These are phyloP conservation scores for Lentinula aciculospora DNA, from an alignment of 768 basidiomycete genomes.

Conservation along the genomic window DNA sequence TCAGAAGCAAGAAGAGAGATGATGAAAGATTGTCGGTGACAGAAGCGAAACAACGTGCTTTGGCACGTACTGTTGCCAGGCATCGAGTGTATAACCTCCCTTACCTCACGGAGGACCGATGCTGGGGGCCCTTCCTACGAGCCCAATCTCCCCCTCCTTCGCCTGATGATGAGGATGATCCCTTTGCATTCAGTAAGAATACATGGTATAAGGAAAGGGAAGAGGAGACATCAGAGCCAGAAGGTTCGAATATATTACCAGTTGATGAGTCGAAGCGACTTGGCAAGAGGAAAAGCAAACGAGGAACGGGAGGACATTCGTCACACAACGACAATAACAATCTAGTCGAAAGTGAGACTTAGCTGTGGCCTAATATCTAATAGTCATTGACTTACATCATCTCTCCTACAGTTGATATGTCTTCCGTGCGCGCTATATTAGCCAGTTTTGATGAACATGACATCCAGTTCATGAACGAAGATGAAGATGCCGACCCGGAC, in stretches of 20 bases:
- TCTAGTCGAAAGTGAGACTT: neutral
- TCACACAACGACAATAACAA: neutral
- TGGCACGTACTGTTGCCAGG: neutral
- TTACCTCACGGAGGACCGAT: neutral
- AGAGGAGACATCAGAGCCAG: neutral
- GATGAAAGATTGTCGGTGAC: neutral
- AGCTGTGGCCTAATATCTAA: neutral
- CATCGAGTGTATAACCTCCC: constrained; percentile 4
- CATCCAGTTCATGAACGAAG: constrained; percentile 10
- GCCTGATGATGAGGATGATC: constrained; percentile 13
- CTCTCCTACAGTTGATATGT: neutral
- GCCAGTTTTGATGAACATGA: neutral
- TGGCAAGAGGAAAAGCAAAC: neutral
- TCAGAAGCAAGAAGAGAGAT: neutral
- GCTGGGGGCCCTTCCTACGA: constrained; percentile 7
- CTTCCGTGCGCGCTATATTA: neutral
- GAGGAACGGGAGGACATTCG: neutral
- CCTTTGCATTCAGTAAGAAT: neutral
- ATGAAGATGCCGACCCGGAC: constrained; percentile 12
- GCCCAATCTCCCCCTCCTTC: constrained; percentile 1
- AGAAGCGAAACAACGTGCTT: neutral
- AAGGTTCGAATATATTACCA: neutral
- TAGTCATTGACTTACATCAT: neutral
- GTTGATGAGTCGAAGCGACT: neutral
- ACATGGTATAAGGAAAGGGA: neutral